Conservation (phyloP, 1,284 basidiomycete genomes). For the Pyrrhoderma lamaoense region DNA sequence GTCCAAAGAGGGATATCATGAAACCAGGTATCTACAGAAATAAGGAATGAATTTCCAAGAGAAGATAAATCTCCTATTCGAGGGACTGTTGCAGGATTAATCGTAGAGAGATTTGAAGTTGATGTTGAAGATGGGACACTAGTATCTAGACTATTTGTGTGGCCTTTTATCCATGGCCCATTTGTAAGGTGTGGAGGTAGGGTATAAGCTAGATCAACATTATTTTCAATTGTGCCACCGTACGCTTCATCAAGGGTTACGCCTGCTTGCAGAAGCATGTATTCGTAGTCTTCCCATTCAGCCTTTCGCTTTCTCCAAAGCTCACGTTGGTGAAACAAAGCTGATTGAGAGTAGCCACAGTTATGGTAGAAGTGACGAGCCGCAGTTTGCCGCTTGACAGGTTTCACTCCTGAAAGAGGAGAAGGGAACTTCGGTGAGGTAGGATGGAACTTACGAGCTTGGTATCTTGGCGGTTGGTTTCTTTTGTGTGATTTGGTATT, state of each 20-base stretch:
- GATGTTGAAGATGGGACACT: too few species aligned
- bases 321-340: conserved; percentile 8
- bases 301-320: conserved; percentile 13
- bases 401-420: conserved; percentile 10
- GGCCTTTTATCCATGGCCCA: neutral
- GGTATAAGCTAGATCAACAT: neutral
- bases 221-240: conserved; percentile 12
- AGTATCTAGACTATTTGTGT: too few species aligned
- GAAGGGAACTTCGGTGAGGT: conserved; percentile 15
- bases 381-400: conserved; percentile 1
- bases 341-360: conserved; percentile 15
- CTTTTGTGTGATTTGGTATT: neutral
- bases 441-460: conserved; percentile 4
- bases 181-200: conserved; percentile 2
- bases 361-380: conserved; percentile 12
- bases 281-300: conserved; percentile 17
- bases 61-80: conserved; percentile 18
- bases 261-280: conserved; percentile 8
- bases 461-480: neutral
- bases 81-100: conserved; percentile 15
- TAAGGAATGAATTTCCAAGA: conserved; percentile 13
- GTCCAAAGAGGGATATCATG: conserved; percentile 18
- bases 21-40: conserved; percentile 17
- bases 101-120: neutral
- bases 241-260: conserved; percentile 13